phyloP scores from a whole-genome alignment of 176 grass and related monocot genomes.

The Themeda triandra region DNA sequence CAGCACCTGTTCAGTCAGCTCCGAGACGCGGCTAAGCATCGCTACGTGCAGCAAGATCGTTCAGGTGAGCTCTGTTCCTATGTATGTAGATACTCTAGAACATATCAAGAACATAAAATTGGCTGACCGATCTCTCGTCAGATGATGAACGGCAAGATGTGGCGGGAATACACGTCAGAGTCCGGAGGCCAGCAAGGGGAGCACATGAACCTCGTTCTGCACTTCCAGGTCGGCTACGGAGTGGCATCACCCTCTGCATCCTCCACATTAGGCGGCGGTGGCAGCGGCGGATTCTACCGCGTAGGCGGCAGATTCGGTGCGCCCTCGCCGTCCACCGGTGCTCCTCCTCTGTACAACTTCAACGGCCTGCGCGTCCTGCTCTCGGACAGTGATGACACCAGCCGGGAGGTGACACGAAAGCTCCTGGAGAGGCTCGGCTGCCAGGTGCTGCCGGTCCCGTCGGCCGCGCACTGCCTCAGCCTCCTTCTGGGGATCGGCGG shows the following conservation, averaged over 20 bases:
- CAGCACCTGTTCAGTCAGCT: neutral
- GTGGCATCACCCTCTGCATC: neutral
- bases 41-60: slow-evolving; percentile 5
- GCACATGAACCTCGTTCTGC: slow-evolving; percentile 2
- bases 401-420: slow-evolving; percentile 21
- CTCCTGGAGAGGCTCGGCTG: slow-evolving; percentile 33
- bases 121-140: neutral
- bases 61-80: slow-evolving; percentile 1
- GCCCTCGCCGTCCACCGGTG: neutral
- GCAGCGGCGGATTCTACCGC: neutral
- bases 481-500: neutral
- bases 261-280: neutral
- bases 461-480: neutral
- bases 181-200: neutral
- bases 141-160: slow-evolving; percentile 12
- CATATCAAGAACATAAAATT: neutral
- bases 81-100: neutral
- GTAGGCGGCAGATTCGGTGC: neutral
- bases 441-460: slow-evolving; percentile 16
- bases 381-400: neutral
- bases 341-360: slow-evolving; percentile 15
- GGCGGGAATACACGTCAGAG: neutral
- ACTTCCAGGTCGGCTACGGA: slow-evolving; percentile 6
- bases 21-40: slow-evolving; percentile 5
- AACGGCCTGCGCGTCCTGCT: slow-evolving; percentile 22